A percentile compares a stretch with the other conserved stretches of the same genome.
Conservation (phyloP, 192 early-diverging fungal species). For the Dispira simplex region DNA sequence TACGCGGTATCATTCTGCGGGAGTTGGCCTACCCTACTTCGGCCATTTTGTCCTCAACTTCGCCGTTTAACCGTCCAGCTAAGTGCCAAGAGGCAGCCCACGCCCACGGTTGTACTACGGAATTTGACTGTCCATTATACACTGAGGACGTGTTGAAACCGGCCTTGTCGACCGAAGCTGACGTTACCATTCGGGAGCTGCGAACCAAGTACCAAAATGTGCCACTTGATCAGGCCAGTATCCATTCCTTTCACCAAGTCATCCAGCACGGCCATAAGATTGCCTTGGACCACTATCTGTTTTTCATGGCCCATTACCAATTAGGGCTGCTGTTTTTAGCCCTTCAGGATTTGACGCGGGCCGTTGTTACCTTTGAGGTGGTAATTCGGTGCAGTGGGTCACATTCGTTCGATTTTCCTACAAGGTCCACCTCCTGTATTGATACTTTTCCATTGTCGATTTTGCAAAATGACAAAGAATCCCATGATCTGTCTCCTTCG, state of each 20-base stretch:
- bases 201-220: slow-evolving; percentile 9
- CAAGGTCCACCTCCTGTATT: slow-evolving; percentile 17
- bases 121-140: neutral
- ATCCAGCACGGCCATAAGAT: slow-evolving; percentile 38
- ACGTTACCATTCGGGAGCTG: neutral
- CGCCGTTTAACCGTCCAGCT: slow-evolving; percentile 14
- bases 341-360: slow-evolving; percentile 18
- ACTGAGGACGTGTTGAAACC: neutral
- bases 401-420: slow-evolving; percentile 19
- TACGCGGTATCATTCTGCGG: slow-evolving; percentile 46
- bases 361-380: slow-evolving; percentile 31
- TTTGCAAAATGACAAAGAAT: neutral
- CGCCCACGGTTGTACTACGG: slow-evolving; percentile 8
- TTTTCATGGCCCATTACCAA: slow-evolving; percentile 38
- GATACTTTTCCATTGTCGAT: slow-evolving; percentile 2
- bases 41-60: slow-evolving; percentile 11
- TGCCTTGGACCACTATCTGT: slow-evolving; percentile 44
- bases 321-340: slow-evolving; percentile 27
- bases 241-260: slow-evolving; percentile 24
- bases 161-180: neutral
- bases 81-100: slow-evolving; percentile 6
- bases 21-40: slow-evolving; percentile 31
- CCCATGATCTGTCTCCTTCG: neutral
- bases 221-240: slow-evolving; percentile 19
- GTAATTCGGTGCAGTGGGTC: slow-evolving; percentile 23